phyloP scores from a whole-genome alignment of 805 yeast genomes.

The Ogataea henricii region DNA sequence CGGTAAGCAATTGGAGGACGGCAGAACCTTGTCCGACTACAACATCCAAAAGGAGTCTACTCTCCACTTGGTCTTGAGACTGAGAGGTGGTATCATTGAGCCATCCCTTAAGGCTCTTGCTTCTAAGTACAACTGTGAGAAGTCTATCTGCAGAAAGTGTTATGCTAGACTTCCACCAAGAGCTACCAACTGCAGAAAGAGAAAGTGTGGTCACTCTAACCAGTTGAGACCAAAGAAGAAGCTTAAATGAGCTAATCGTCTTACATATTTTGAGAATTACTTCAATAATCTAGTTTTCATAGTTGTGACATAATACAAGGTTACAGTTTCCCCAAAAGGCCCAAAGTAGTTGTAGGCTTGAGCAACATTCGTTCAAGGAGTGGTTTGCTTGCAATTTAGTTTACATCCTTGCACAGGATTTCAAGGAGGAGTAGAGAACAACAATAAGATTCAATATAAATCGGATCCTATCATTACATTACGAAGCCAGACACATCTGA shows the following conservation, averaged over 20 bases:
- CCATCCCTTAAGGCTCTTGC: slow-evolving; percentile 99
- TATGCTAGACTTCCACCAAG: slow-evolving; percentile 99
- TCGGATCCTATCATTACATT: no score
- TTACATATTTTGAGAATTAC: slow-evolving; percentile 11
- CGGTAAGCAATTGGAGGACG: slow-evolving; percentile 95
- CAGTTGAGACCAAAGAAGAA: slow-evolving; percentile 99
- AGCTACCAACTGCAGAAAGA: slow-evolving; percentile 99
- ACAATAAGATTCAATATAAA: no score
- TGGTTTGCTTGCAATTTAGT: no score
- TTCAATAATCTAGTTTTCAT: slow-evolving; percentile 12
- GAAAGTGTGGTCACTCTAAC: slow-evolving; percentile 99
- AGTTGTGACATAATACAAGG: slow-evolving; percentile 15
- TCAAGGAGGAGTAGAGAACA: neutral
- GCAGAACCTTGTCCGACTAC: slow-evolving; percentile 92
- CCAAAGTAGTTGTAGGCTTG: no score
- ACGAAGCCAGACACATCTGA: no score
- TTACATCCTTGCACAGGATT: slow-evolving; percentile 3
- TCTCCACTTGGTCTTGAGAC: slow-evolving; percentile 62
- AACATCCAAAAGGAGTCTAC: slow-evolving; percentile 92
- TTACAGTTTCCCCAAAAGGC: slow-evolving; percentile 11
- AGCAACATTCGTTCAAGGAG: no score
- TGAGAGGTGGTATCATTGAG: slow-evolving; percentile 89
- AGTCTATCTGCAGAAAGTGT: slow-evolving; percentile 98
- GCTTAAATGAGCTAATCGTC: slow-evolving; percentile 76
- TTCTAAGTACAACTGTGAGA: slow-evolving; percentile 99